These are phyloP conservation scores for Nitzschia putrida DNA, from an alignment of 108 stramenopile genomes.

Conservation along the genomic window DNA sequence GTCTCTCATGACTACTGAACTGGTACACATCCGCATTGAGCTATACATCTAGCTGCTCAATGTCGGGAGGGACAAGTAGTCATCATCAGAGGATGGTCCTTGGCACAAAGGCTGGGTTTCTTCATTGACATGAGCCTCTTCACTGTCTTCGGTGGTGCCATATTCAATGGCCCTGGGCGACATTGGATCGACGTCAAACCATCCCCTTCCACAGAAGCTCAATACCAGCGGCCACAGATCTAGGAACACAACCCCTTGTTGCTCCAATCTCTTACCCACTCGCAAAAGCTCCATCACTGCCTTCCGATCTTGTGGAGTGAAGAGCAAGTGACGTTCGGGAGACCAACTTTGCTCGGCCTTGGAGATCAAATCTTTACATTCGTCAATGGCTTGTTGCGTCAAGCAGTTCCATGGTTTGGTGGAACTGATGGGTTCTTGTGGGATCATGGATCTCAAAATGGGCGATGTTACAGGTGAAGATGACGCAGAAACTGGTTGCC, in stretches of 20 bases:
- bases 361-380: slow-evolving; percentile 67
- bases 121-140: slow-evolving; percentile 6
- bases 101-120: not conserved
- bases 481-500: slow-evolving; percentile 6
- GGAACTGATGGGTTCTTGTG: slow-evolving; percentile 72
- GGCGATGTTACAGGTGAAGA: slow-evolving; percentile 78
- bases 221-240: slow-evolving; percentile 81
- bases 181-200: slow-evolving; percentile 64
- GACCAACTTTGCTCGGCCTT: slow-evolving; percentile 81
- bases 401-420: slow-evolving; percentile 91
- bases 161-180: slow-evolving; percentile 7
- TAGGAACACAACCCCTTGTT: slow-evolving; percentile 63
- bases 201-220: slow-evolving; percentile 82
- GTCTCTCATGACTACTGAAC: no score
- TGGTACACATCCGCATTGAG: no score
- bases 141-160: slow-evolving; percentile 5
- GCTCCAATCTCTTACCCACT: slow-evolving; percentile 82
- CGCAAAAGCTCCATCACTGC: slow-evolving; percentile 74
- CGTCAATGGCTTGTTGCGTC: slow-evolving; percentile 78
- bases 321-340: slow-evolving; percentile 71
- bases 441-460: slow-evolving; percentile 75
- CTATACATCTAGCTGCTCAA: slow-evolving; percentile 4
- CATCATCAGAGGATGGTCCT: not conserved
- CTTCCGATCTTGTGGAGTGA: slow-evolving; percentile 73
- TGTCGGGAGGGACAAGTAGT: slow-evolving; percentile 25